Evolutionary conservation across 2,329 filamentous ascomycete genomes (phyloP).

Genomic region (Juglanconis sp.): DNA sequence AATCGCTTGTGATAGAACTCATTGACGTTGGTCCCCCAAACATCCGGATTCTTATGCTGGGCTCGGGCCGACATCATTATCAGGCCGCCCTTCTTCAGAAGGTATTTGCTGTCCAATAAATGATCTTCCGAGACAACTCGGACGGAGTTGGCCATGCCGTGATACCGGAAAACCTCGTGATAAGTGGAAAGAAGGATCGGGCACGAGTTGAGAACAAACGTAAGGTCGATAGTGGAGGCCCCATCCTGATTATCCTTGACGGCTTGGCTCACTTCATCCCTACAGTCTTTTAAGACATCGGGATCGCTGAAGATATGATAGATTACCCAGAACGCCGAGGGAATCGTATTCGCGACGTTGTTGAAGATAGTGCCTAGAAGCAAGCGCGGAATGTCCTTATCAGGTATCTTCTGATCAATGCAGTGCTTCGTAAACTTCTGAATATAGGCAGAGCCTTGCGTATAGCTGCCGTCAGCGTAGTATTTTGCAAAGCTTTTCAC

Average conservation of each 20-base stretch:
- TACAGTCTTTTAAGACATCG: not conserved
- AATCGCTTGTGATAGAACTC: conserved; percentile 19
- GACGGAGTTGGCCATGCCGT: conserved; percentile 25
- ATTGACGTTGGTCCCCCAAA: conserved; percentile 28
- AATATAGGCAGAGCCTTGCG: conserved; percentile 15
- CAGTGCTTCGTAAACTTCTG: conserved; percentile 14
- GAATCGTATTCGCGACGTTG: conserved; percentile 9
- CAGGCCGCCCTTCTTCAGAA: conserved; percentile 21
- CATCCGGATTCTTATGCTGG: conserved; percentile 27
- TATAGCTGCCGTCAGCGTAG: conserved; percentile 10
- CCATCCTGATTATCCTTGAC: not conserved
- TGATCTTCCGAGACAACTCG: conserved; percentile 31
- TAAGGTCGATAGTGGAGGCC: not conserved
- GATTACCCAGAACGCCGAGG: conserved; percentile 10
- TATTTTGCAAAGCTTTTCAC: conserved; percentile 11
- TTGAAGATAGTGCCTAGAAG: conserved; percentile 9
- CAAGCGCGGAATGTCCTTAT: not conserved
- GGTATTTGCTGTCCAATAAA: conserved; percentile 25
- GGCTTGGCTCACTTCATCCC: not conserved
- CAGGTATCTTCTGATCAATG: not conserved
- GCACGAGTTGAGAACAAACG: conserved; percentile 4
- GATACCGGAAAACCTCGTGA: conserved; percentile 12
- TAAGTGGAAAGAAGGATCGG: conserved; percentile 9
- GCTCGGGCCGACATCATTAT: conserved; percentile 29
- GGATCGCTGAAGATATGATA: conserved; percentile 13